phyloP scores from a whole-genome alignment of 1,284 basidiomycete genomes.

The Phellinidium pouzarii region DNA sequence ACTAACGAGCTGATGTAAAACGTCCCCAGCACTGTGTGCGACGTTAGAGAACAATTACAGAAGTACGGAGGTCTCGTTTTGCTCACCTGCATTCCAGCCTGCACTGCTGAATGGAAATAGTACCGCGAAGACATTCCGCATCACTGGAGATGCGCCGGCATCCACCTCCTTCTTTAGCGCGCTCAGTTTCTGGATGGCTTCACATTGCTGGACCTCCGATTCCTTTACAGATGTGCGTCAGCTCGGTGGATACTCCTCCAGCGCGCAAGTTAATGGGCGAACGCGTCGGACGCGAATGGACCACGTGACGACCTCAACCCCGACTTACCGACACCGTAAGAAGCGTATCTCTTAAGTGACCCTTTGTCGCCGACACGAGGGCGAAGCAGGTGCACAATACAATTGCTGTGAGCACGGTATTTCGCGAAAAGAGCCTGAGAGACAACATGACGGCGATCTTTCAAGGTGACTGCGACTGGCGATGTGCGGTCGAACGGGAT shows the following conservation, averaged over 20 bases:
- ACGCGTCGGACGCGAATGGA: constrained; percentile 8
- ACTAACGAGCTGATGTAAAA: constrained; percentile 91
- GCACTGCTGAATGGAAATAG: constrained; percentile 78
- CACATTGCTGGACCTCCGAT: constrained; percentile 32
- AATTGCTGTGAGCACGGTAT: neutral
- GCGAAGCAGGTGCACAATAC: neutral
- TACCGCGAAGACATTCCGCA: constrained; percentile 70
- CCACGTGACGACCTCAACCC: constrained; percentile 6
- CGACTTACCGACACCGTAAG: neutral
- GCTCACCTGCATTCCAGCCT: constrained; percentile 72
- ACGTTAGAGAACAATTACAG: constrained; percentile 6
- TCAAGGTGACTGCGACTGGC: neutral
- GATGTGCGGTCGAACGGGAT: neutral
- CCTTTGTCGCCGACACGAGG: neutral
- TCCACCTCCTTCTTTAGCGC: constrained; percentile 54
- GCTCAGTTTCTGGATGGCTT: constrained; percentile 49
- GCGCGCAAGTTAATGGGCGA: neutral
- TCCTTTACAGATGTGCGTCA: constrained; percentile 25
- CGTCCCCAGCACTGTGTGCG: constrained; percentile 62
- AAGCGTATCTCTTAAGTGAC: neutral
- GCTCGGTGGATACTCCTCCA: neutral
- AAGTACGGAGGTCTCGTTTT: neutral
- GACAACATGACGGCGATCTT: neutral
- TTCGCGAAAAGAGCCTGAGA: neutral
- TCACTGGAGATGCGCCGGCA: constrained; percentile 57